Evolutionary conservation across 805 yeast species (phyloP).

Genomic region (Limtongia smithiae): DNA sequence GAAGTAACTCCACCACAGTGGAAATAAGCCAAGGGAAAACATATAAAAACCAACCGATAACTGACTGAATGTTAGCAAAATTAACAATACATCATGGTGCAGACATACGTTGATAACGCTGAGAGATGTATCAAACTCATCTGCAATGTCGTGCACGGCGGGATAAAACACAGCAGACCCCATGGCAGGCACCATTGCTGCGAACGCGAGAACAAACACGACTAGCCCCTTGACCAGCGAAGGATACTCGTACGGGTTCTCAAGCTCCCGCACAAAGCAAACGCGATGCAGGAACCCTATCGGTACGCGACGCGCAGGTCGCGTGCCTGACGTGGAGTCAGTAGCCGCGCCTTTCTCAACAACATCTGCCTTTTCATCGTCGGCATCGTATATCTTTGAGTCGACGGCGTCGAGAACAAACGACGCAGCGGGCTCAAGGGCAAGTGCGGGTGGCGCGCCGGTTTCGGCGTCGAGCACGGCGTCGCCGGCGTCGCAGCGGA

Average conservation of each 20-base stretch:
- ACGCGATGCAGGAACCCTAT: constrained; percentile 32
- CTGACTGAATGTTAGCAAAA: neutral
- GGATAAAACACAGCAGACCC: constrained; percentile 82
- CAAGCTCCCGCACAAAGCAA: constrained; percentile 61
- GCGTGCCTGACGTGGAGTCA: neutral
- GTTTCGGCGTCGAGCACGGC: neutral
- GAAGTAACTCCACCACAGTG: constrained; percentile 84
- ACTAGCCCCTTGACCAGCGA: constrained; percentile 47
- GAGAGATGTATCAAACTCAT: constrained; percentile 53
- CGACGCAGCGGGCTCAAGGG: constrained; percentile 19
- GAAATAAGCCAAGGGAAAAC: constrained; percentile 70
- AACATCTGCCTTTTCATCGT: neutral
- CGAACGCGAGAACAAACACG: constrained; percentile 63
- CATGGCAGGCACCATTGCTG: constrained; percentile 83
- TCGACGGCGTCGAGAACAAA: constrained; percentile 8
- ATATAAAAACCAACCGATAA: constrained; percentile 72
- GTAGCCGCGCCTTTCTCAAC: neutral
- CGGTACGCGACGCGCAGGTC: constrained; percentile 7
- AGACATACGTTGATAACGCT: constrained; percentile 56
- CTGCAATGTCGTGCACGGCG: constrained; percentile 59
- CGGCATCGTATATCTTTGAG: too few relatives aligned
- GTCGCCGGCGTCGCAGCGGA: neutral
- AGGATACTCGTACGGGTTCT: constrained; percentile 67
- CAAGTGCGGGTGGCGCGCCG: constrained; percentile 11
- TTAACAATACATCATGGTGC: neutral